Base-by-base conservation (phyloP, 306 rosid genomes). In the Hippophae tibetana region DNA sequence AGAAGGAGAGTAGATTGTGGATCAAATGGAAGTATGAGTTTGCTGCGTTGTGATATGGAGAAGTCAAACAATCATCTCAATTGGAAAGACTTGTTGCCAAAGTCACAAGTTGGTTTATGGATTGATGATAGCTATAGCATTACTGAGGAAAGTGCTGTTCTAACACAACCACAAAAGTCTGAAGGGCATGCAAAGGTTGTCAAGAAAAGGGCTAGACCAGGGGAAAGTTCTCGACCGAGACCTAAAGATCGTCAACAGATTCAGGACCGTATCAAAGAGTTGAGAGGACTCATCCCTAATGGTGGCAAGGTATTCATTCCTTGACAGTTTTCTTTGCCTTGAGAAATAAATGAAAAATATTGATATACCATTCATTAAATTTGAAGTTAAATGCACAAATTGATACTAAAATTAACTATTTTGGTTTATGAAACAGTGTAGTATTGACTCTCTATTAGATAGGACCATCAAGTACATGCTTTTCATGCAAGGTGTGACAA, bases 161-260 rank as follows among this genome's bases (percentile, higher is more conserved):
- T 70, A 40, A 64, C 60, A 26, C 70, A 62, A 18, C 61, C 69
- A 45, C 74, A 73, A 52, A 82, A 78, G 77, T 56, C 71, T 7
- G 87, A 83, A 74, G 86, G 80, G 47, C 78, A 75, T 9, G 47
- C 74, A 63, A 85, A 73, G 75, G 62, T 62, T 9, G 25, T 60
- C 60, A 76, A 63, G 80, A 92, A 85, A 76, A 80, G 89, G 72
- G 87, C 89, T n/a, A 83, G 72, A 68, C 84, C 89, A 0, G 87
- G 90, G 52, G 95, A 87, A 79, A 83, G 86, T 66, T 63, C 83
- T 51, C 80, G 93, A 46, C 95, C 96, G 3, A 72, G 96, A 63
- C 98, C 98, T 0, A 92, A 92, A 72, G 98, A 92, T 74, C 87
- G 98, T 18, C 98, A 92, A 68, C 89, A 76, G 75, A 87, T 92